A percentile compares a stretch with the other conserved stretches of the same genome.
These are phyloP conservation scores for Canavalia ensiformis DNA, from an alignment of 306 rosid species.

Conservation along the genomic window DNA sequence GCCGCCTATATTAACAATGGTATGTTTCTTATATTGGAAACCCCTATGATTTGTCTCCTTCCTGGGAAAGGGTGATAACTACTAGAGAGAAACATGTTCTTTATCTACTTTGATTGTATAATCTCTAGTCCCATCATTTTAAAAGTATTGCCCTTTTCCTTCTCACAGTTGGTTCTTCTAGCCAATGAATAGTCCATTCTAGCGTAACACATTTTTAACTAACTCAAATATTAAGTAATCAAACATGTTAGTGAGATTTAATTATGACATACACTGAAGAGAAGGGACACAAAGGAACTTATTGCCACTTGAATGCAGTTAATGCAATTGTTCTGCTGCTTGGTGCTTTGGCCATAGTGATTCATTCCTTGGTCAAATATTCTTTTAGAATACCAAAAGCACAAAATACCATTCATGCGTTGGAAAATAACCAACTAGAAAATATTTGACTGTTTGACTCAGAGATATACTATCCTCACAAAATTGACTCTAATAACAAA, in stretches of 20 bases:
- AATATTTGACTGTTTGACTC: constrained; percentile 36
- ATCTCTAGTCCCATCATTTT: constrained; percentile 49
- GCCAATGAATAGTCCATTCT: constrained; percentile 45
- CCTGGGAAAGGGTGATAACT: constrained; percentile 53
- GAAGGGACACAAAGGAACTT: constrained; percentile 37
- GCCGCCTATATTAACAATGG: constrained; percentile 12
- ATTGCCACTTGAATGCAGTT: constrained; percentile 33
- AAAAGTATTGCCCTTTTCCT: constrained; percentile 40
- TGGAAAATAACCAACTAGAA: constrained; percentile 33
- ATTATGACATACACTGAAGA: constrained; percentile 22
- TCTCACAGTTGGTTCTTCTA: constrained; percentile 34
- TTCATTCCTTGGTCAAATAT: constrained; percentile 12
- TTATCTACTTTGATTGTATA: constrained; percentile 43
- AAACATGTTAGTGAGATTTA: constrained; percentile 39
- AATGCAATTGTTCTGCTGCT: constrained; percentile 27
- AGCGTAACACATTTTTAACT: constrained; percentile 28
- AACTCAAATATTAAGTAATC: constrained; percentile 33
- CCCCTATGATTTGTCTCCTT: constrained; percentile 52
- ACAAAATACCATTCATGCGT: constrained; percentile 41
- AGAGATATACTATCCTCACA: constrained; percentile 59
- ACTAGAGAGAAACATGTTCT: constrained; percentile 50
- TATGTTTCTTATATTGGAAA: constrained; percentile 43
- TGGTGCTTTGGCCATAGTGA: constrained; percentile 1
- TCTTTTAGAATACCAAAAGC: constrained; percentile 41
- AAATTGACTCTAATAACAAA: constrained; percentile 41